phyloP scores from a whole-genome alignment of 2,329 filamentous ascomycete species.

The Intubia oerlemansii region DNA sequence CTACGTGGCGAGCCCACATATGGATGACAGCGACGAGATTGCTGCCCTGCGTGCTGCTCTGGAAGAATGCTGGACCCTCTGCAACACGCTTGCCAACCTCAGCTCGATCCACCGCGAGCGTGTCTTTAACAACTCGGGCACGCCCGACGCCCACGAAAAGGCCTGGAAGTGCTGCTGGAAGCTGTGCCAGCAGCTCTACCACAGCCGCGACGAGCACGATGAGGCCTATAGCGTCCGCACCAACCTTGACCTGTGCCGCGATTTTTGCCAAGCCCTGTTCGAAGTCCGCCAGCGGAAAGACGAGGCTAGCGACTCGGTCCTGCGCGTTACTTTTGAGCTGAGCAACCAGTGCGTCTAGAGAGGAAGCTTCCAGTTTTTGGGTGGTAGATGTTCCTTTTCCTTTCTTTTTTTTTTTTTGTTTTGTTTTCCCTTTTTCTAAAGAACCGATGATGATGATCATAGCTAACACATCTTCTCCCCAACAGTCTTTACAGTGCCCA shows the following conservation, averaged over 20 bases:
- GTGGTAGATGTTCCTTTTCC: too few relatives aligned
- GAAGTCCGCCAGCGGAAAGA: constrained; percentile 63
- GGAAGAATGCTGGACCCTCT: constrained; percentile 81
- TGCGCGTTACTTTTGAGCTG: constrained; percentile 83
- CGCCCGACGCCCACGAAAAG: constrained; percentile 59
- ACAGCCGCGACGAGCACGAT: constrained; percentile 51
- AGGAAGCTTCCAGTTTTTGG: too few relatives aligned
- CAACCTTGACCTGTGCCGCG: constrained; percentile 69
- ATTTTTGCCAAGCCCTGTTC: constrained; percentile 83
- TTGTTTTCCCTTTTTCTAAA: too few relatives aligned
- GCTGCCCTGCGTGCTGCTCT: constrained; percentile 53
- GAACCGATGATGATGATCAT: too few relatives aligned
- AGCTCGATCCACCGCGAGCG: constrained; percentile 67
- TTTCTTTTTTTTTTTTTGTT: too few relatives aligned
- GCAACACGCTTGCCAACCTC: constrained; percentile 70
- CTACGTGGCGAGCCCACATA: constrained; percentile 19
- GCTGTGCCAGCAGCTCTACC: constrained; percentile 73
- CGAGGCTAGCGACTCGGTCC: constrained; percentile 62
- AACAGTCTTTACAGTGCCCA: constrained; percentile 76
- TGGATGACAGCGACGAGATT: constrained; percentile 33
- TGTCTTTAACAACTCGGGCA: constrained; percentile 54
- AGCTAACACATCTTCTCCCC: neutral
- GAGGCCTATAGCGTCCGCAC: constrained; percentile 45
- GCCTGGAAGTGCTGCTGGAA: constrained; percentile 93
- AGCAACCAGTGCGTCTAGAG: constrained; percentile 58